Evolutionary conservation across 306 rosid genomes (phyloP).

Genomic region (Medicago lupulina): DNA sequence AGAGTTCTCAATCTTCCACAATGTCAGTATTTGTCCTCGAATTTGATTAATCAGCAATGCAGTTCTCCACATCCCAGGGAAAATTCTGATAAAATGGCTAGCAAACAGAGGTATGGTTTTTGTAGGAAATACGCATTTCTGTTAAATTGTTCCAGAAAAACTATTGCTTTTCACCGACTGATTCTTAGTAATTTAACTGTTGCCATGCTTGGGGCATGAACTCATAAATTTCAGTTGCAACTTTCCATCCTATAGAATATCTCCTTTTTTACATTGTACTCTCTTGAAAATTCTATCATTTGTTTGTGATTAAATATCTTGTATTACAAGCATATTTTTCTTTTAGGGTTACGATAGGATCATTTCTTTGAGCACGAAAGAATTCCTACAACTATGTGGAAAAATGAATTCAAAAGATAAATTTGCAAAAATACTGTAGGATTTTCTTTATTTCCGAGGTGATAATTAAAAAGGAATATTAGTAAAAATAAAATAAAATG

Average conservation of each 20-base stretch:
- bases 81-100: conserved; percentile 48
- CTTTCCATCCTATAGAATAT: conserved; percentile 3
- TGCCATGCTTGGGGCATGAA: conserved; percentile 27
- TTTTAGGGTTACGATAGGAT: not conserved
- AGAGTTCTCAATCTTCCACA: conserved; percentile 82
- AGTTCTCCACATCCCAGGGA: conserved; percentile 44
- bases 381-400: no score
- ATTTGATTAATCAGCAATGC: conserved; percentile 49
- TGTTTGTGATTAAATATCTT: conserved; percentile 27
- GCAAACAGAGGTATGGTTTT: conserved; percentile 64
- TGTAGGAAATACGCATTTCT: conserved; percentile 29
- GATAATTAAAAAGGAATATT: no score
- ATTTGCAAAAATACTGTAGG: no score
- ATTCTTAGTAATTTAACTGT: conserved; percentile 2
- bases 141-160: conserved; percentile 8
- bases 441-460: no score
- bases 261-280: conserved; percentile 17
- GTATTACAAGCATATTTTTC: not conserved
- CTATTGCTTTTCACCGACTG: conserved; percentile 6
- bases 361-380: no score
- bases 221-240: not conserved
- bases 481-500: no score
- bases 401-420: no score
- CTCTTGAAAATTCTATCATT: not conserved
- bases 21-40: conserved; percentile 57